phyloP scores from a whole-genome alignment of 768 basidiomycete species.

The Arthromyces matolae region DNA sequence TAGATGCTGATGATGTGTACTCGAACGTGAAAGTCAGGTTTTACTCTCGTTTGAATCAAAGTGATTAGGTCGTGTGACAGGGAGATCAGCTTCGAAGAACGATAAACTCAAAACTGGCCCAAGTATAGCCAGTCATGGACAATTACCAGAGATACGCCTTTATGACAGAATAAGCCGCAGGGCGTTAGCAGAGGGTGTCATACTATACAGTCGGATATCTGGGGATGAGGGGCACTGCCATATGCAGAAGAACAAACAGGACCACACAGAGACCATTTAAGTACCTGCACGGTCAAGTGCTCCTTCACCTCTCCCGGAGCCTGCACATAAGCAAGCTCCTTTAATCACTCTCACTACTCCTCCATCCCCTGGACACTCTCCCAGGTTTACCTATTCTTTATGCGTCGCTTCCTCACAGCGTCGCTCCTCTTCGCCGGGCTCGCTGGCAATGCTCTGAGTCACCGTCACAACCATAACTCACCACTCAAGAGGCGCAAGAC shows the following conservation, averaged over 20 bases:
- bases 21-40: background rate
- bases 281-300: slow-evolving; percentile 10
- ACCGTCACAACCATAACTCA: slow-evolving; percentile 28
- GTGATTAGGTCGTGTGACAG: slow-evolving; percentile 10
- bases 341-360: slow-evolving; percentile 7
- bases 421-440: slow-evolving; percentile 58
- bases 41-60: background rate
- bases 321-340: slow-evolving; percentile 19
- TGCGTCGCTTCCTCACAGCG: slow-evolving; percentile 66
- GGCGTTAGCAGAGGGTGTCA: background rate
- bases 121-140: too few species aligned
- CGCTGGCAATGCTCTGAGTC: slow-evolving; percentile 52
- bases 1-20: background rate
- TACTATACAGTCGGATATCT: background rate
- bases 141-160: background rate
- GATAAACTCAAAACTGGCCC: too few species aligned
- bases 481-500: slow-evolving; percentile 66
- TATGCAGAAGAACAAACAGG: slow-evolving; percentile 16
- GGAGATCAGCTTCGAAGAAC: too few species aligned
- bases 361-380: slow-evolving; percentile 1
- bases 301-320: slow-evolving; percentile 9
- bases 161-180: background rate
- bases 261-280: slow-evolving; percentile 16
- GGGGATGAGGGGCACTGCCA: too few species aligned
- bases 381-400: slow-evolving; percentile 21